Evolutionary conservation across 139 green algal genomes (phyloP).

Genomic region (Chlorella ohadii): DNA sequence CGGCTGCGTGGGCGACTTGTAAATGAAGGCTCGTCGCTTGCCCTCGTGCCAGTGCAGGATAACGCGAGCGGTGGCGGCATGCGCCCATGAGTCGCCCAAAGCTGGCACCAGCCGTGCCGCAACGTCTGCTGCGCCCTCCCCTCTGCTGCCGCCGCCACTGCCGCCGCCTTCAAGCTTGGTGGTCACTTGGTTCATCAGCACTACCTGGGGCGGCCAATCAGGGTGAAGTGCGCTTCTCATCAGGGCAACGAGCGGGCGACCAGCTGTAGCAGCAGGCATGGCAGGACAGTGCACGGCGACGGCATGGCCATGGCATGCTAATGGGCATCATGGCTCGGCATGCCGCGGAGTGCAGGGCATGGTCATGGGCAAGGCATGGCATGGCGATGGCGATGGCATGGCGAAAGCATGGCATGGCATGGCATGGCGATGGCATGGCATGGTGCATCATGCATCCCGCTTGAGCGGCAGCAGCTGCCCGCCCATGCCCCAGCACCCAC

Average conservation of each 20-base stretch:
- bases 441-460: no score
- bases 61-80: constrained; percentile 82
- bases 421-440: background rate
- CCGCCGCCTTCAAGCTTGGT: constrained; percentile 62
- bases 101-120: constrained; percentile 68
- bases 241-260: no score
- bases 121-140: background rate
- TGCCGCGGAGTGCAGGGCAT: no score
- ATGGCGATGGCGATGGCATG: no score
- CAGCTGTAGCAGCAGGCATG: no score
- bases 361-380: no score
- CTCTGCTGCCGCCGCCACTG: background rate
- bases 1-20: constrained; percentile 81
- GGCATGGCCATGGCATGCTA: no score
- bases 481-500: constrained; percentile 46
- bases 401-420: background rate
- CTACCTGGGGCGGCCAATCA: constrained; percentile 58
- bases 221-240: no score
- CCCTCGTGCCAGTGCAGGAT: constrained; percentile 77
- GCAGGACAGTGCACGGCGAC: no score
- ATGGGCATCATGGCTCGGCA: no score
- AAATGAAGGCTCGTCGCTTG: constrained; percentile 61
- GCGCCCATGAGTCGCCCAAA: constrained; percentile 86
- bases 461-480: no score
- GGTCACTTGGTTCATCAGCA: constrained; percentile 90